Evolutionary conservation across 2,329 filamentous ascomycete genomes (phyloP).

Genomic region (Venturia asperata): DNA sequence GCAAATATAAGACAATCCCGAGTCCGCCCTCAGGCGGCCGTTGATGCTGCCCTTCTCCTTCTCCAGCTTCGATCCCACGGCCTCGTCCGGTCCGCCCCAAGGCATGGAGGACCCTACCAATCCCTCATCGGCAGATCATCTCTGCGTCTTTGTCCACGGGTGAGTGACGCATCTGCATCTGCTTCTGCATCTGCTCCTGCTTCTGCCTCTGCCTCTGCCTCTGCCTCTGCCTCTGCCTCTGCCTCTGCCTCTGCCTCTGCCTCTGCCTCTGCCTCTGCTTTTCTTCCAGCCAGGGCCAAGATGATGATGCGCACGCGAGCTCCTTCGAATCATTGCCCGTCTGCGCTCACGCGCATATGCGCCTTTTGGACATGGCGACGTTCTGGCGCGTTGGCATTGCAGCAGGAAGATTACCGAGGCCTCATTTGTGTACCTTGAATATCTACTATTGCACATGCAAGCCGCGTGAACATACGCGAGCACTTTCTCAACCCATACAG

Average conservation of each 20-base stretch:
- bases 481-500: not conserved
- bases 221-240: no score
- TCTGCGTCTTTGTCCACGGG: constrained; percentile 17
- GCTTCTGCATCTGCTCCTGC: no score
- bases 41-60: constrained; percentile 10
- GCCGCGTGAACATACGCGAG: not conserved
- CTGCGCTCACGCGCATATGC: not conserved
- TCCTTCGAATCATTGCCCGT: not conserved
- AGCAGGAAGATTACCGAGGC: not conserved
- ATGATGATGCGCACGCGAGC: not conserved
- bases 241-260: no score
- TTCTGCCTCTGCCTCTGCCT: no score
- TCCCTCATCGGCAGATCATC: constrained; percentile 12
- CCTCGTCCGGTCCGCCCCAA: not conserved
- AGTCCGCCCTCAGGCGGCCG: not conserved
- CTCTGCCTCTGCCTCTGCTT: no score
- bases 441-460: not conserved
- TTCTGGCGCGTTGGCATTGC: not conserved
- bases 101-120: constrained; percentile 11
- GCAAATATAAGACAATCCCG: not conserved
- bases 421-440: not conserved
- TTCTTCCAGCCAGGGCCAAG: not conserved
- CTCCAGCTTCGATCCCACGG: constrained; percentile 12
- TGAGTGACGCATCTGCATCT: constrained; percentile 11
- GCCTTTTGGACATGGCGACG: not conserved